Conservation (phyloP, 352 stramenopile genomes). For the Phytophthora uliginosa region DNA sequence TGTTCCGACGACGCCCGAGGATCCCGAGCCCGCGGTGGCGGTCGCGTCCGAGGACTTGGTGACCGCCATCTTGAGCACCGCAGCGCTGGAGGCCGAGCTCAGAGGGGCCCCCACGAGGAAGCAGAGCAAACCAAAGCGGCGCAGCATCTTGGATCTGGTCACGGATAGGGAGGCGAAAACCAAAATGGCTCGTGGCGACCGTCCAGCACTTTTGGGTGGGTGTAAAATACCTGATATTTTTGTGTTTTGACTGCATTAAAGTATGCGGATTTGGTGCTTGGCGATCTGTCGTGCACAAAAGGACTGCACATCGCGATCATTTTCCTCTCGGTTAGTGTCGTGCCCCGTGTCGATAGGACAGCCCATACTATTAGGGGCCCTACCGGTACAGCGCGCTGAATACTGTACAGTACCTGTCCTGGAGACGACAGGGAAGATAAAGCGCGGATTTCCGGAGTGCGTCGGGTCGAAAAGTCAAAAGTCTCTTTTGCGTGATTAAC, state of each 20-base stretch:
- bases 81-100: background rate
- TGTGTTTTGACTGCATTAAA: constrained; percentile 7
- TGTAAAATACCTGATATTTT: constrained; percentile 34
- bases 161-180: constrained; percentile 11
- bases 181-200: constrained; percentile 12
- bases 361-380: constrained; percentile 10
- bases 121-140: constrained; percentile 23
- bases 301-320: constrained; percentile 27
- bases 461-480: background rate
- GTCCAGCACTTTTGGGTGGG: constrained; percentile 9
- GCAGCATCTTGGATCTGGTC: constrained; percentile 17
- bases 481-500: background rate
- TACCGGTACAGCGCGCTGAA: background rate
- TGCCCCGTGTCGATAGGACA: background rate
- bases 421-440: background rate
- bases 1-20: constrained; percentile 6
- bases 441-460: background rate
- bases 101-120: constrained; percentile 13
- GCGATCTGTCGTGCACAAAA: constrained; percentile 1
- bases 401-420: too few relatives aligned
- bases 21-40: constrained; percentile 10
- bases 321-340: constrained; percentile 15
- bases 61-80: constrained; percentile 23
- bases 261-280: background rate
- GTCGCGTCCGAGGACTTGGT: constrained; percentile 19